phyloP scores from a whole-genome alignment of 2,329 filamentous ascomycete genomes.

The Neonectria coccinea region DNA sequence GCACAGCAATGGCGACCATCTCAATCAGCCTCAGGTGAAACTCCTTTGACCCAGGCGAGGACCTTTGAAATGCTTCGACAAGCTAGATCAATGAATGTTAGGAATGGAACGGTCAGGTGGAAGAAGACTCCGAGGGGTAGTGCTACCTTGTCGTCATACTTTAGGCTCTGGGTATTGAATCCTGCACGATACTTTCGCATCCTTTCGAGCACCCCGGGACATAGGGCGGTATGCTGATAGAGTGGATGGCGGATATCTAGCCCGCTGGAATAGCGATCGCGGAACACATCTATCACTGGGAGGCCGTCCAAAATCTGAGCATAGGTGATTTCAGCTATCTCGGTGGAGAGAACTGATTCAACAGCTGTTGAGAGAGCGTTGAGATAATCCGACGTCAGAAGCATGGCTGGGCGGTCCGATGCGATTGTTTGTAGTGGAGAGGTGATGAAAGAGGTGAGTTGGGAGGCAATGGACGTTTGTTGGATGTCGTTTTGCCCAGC shows the following conservation, averaged over 20 bases:
- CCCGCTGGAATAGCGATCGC: constrained; percentile 8
- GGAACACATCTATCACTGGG: constrained; percentile 8
- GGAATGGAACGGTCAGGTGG: constrained; percentile 1
- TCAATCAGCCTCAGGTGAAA: constrained; percentile 22
- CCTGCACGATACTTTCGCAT: constrained; percentile 10
- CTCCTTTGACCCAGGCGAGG: constrained; percentile 10
- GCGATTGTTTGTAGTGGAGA: constrained; percentile 10
- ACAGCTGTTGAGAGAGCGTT: constrained; percentile 13
- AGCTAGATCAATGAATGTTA: constrained; percentile 15
- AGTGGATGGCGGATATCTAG: constrained; percentile 12
- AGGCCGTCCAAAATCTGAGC: constrained; percentile 26
- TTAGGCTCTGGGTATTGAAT: constrained; percentile 11
- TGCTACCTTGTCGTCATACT: constrained; percentile 17
- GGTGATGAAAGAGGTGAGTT: constrained; percentile 7
- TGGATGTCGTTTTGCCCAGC: constrained; percentile 7
- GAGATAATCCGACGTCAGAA: constrained; percentile 8
- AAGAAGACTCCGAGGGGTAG: constrained; percentile 2
- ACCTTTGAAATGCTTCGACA: constrained; percentile 17
- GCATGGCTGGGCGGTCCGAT: constrained; percentile 9
- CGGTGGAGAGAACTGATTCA: constrained; percentile 18
- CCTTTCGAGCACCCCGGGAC: constrained; percentile 13
- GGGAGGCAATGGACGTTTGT: constrained; percentile 1
- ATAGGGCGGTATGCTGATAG: constrained; percentile 15
- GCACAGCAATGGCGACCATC: constrained; percentile 20
- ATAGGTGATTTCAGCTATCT: constrained; percentile 17